Evolutionary conservation across 805 yeast species (phyloP).

Genomic region (Candida patagonica): DNA sequence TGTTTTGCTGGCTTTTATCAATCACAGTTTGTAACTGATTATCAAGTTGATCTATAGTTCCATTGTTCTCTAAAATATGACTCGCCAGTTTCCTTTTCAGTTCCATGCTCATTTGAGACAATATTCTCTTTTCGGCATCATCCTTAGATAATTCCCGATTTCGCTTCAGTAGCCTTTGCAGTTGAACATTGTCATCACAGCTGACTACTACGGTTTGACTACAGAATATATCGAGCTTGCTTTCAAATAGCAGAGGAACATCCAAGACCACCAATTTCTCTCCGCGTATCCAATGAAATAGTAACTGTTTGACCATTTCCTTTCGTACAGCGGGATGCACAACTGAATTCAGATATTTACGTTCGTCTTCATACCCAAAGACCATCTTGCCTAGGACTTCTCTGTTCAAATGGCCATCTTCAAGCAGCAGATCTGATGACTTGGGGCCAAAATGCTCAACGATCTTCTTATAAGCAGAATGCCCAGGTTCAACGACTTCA

Average conservation of each 20-base stretch:
- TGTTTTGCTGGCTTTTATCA: slow-evolving; percentile 30
- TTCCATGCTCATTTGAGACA: slow-evolving; percentile 62
- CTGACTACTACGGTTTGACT: slow-evolving; percentile 62
- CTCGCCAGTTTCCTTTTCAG: slow-evolving; percentile 55
- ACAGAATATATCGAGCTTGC: slow-evolving; percentile 60
- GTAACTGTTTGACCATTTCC: slow-evolving; percentile 50
- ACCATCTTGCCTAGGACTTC: slow-evolving; percentile 69
- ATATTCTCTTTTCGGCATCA: slow-evolving; percentile 66
- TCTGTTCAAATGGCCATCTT: slow-evolving; percentile 51
- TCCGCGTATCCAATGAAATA: slow-evolving; percentile 49
- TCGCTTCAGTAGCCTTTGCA: slow-evolving; percentile 52
- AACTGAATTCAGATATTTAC: slow-evolving; percentile 55
- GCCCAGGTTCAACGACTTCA: slow-evolving; percentile 76
- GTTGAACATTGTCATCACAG: slow-evolving; percentile 49
- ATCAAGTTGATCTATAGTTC: slow-evolving; percentile 35
- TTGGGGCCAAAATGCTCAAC: slow-evolving; percentile 48
- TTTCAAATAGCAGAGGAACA: slow-evolving; percentile 84
- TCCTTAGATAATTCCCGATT: slow-evolving; percentile 55
- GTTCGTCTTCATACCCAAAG: slow-evolving; percentile 58
- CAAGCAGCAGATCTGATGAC: slow-evolving; percentile 33
- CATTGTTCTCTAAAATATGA: slow-evolving; percentile 54
- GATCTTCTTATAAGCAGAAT: slow-evolving; percentile 56
- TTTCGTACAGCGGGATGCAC: slow-evolving; percentile 82
- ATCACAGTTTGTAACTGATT: slow-evolving; percentile 36
- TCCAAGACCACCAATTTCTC: slow-evolving; percentile 63